Conservation (phyloP, 306 rosid genomes). For the Canavalia gladiata region DNA sequence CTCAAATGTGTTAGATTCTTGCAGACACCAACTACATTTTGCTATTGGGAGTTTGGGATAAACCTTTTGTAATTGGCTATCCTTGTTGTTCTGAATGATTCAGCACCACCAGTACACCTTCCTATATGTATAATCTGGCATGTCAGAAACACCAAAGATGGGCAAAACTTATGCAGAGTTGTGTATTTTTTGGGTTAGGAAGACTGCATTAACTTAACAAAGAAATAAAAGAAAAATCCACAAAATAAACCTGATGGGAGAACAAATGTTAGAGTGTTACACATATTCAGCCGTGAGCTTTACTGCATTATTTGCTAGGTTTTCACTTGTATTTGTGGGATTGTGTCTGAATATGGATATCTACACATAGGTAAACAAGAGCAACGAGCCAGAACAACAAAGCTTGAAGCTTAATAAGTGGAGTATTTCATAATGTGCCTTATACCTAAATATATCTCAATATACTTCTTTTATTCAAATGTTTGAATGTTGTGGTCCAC, state of each 20-base stretch:
- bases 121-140: not conserved
- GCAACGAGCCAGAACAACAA: not conserved
- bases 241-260: not conserved
- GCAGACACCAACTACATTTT: not conserved
- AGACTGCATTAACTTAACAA: constrained; percentile 4
- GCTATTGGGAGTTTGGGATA: not conserved
- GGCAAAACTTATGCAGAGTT: not conserved
- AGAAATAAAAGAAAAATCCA: constrained; percentile 1
- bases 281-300: not conserved
- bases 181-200: not conserved
- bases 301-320: constrained; percentile 16
- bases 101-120: not conserved
- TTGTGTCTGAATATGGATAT: not conserved
- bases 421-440: not conserved
- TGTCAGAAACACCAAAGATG: constrained; percentile 1
- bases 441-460: not conserved
- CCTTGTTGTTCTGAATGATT: constrained; percentile 16
- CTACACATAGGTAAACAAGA: not conserved
- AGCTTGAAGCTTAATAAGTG: not conserved
- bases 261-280: not conserved
- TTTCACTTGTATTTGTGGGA: not conserved
- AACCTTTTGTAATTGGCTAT: constrained; percentile 5
- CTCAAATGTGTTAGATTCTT: not conserved
- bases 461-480: not conserved
- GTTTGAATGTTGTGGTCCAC: constrained; percentile 18